Conservation (phyloP, 345 rosid species). For the Erucastrum elatum region DNA sequence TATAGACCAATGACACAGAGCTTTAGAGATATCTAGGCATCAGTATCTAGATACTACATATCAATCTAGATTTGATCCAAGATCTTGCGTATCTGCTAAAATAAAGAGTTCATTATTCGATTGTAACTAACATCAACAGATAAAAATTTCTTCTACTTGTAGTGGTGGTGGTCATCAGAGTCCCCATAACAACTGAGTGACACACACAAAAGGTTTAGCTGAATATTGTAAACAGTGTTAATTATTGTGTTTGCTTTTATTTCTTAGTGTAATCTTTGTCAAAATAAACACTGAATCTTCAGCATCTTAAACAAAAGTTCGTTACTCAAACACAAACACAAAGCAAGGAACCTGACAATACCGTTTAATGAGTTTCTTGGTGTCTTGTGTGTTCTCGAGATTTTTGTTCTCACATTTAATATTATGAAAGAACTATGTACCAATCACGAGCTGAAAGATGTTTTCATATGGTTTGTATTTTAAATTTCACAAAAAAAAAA, state of each 20-base stretch:
- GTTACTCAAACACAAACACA: too few relatives aligned
- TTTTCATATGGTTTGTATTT: background rate
- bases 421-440: background rate
- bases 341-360: too few relatives aligned
- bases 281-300: background rate
- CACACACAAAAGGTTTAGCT: background rate
- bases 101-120: constrained; percentile 3
- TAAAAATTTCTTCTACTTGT: background rate
- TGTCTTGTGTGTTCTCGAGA: background rate
- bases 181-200: constrained; percentile 15
- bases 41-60: constrained; percentile 1
- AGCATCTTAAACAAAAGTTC: background rate
- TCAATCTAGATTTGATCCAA: constrained; percentile 13
- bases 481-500: background rate
- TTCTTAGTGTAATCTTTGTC: background rate
- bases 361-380: background rate
- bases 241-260: background rate
- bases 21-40: constrained; percentile 13
- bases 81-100: constrained; percentile 9
- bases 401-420: background rate
- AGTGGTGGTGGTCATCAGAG: constrained; percentile 8
- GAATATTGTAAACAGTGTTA: background rate
- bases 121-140: constrained; percentile 1
- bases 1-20: background rate
- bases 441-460: background rate